A percentile compares a stretch with the other conserved stretches of the same genome.
phyloP scores from a whole-genome alignment of 176 grass and related monocot genomes.

The Ensete glaucum region DNA sequence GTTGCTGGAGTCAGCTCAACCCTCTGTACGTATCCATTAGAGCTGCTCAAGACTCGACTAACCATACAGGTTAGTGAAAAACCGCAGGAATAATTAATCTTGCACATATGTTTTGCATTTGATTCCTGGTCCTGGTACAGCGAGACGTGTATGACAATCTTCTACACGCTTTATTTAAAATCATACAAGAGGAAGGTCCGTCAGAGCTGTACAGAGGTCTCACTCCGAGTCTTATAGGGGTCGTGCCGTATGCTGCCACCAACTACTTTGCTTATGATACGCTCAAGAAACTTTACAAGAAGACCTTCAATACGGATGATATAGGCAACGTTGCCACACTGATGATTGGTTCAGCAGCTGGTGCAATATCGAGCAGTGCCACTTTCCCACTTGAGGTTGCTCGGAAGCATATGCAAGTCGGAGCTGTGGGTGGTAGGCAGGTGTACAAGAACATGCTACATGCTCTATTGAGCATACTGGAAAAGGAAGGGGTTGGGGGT shows the following conservation, averaged over 20 bases:
- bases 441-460: conserved; percentile 69
- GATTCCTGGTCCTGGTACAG: conserved; percentile 33
- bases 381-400: conserved; percentile 95
- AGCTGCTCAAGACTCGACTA: conserved; percentile 73
- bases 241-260: conserved; percentile 69
- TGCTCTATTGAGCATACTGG: conserved; percentile 61
- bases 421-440: conserved; percentile 57
- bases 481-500: conserved; percentile 43
- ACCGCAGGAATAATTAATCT: conserved; percentile 1
- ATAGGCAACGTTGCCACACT: conserved; percentile 41
- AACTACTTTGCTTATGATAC: conserved; percentile 79
- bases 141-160: conserved; percentile 65
- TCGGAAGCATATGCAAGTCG: conserved; percentile 78
- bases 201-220: conserved; percentile 68
- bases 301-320: conserved; percentile 32
- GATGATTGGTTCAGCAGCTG: conserved; percentile 57
- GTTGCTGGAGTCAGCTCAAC: conserved; percentile 70
- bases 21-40: conserved; percentile 82
- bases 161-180: conserved; percentile 63
- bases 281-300: conserved; percentile 44
- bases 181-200: conserved; percentile 46
- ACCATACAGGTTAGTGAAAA: conserved; percentile 64
- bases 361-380: conserved; percentile 65
- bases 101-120: neutral
- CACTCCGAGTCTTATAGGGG: conserved; percentile 66